A percentile compares a stretch with the other conserved stretches of the same genome.
These are phyloP conservation scores for Kwoniella newhampshirensis DNA, from an alignment of 768 basidiomycete genomes.

Conservation along the genomic window DNA sequence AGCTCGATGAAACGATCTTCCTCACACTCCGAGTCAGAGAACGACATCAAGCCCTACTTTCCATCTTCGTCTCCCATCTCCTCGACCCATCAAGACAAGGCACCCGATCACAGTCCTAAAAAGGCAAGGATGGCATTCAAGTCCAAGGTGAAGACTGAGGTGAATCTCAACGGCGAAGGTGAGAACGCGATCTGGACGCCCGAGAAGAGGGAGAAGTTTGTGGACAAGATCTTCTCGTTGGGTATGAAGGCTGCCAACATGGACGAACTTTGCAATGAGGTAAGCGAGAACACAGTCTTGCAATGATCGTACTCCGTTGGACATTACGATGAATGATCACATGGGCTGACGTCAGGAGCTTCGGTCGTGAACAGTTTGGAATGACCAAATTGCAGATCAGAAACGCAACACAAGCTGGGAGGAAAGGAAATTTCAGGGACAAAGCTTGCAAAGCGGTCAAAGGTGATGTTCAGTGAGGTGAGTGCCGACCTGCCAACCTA, in stretches of 20 bases:
- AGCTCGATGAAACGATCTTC: constrained; percentile 7
- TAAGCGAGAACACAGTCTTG: too few relatives aligned
- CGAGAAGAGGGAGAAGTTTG: constrained; percentile 14
- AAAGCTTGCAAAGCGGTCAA: constrained; percentile 26
- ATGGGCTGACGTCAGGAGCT: not conserved
- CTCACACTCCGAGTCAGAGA: not conserved
- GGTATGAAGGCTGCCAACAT: constrained; percentile 21
- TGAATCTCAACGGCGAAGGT: not conserved
- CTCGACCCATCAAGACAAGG: not conserved
- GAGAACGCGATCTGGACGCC: constrained; percentile 14
- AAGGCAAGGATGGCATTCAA: not conserved
- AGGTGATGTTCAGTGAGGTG: constrained; percentile 6
- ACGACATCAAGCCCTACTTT: not conserved
- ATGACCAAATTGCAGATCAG: constrained; percentile 17
- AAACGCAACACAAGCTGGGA: constrained; percentile 20
- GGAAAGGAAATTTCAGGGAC: constrained; percentile 22
- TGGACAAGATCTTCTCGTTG: constrained; percentile 21
- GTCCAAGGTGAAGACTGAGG: not conserved
- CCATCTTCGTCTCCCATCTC: not conserved
- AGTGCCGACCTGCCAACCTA: not conserved
- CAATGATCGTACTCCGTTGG: too few relatives aligned
- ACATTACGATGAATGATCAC: too few relatives aligned
- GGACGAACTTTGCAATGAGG: constrained; percentile 6
- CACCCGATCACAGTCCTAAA: constrained; percentile 4
- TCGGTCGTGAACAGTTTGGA: constrained; percentile 19